Base-by-base conservation (phyloP, 2,329 filamentous ascomycete genomes). In the Sphaerulina populicola region DNA sequence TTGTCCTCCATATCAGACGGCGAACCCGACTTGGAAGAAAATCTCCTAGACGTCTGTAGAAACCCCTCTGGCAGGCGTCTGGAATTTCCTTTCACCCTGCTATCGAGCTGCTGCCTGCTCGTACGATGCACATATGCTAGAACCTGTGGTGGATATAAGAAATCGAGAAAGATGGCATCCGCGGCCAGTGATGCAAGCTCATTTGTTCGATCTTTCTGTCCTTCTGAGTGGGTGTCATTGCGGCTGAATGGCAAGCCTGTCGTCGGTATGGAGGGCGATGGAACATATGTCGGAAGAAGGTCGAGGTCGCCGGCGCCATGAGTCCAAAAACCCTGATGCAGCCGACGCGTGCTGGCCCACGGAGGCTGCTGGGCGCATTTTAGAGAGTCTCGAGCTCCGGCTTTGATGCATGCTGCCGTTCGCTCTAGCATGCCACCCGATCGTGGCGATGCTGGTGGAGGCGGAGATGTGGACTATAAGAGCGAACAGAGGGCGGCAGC, bases 371-470 rank as follows among this genome's bases (percentile, higher is more conserved):
- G 60, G 57, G 60, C 63, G 52, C 66, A 66, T 66, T 67, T 72
- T 54, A 77, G 63, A 62, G 77, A 70, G 60, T 73, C 71, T 65
- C 74, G 72, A 64, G 75, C 46, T 72, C 76, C 74, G 67, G 74
- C 71, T 71, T 78, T 71, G 46, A 80, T 73, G 69, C 76, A 80
- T 78, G 72, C 71, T 66, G 74, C 73, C 64, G 75, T 76, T 62
- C 75, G 75, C 75, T 80, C 77, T 66, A 80, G 76, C 77, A 80
- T 80, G 64, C 71, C 71, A 69, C 68, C 31, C 31, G 12, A n/a
- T 35, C 31, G 31, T 35, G 31, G 8, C 31, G 31, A 35, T 35
- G 31, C 31, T 35, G 10, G 23, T 6, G 31, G 10, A 11, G 12
- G 31, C 31, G 10, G 12, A 8, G 31, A 9, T 9, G 31, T 11